phyloP scores from a whole-genome alignment of 352 stramenopile genomes.

The Phytophthora sp. region DNA sequence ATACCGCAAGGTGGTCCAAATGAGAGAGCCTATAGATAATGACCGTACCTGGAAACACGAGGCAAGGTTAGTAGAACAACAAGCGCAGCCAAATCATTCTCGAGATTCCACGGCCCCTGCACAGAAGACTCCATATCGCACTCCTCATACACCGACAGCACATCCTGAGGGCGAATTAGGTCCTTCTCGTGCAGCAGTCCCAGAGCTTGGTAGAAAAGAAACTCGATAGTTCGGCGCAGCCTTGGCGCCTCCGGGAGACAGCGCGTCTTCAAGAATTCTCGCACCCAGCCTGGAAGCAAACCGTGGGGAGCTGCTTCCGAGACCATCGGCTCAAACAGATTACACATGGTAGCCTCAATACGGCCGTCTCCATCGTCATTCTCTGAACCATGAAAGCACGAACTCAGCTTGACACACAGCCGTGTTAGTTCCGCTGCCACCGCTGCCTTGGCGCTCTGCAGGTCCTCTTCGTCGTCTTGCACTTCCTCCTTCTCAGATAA shows the following conservation, averaged over 20 bases:
- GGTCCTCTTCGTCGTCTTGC: slow-evolving; percentile 71
- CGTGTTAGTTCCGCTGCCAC: slow-evolving; percentile 60
- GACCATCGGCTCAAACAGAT: slow-evolving; percentile 39
- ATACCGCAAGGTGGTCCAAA: neutral
- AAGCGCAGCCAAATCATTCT: slow-evolving; percentile 70
- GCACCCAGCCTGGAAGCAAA: slow-evolving; percentile 56
- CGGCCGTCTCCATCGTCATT: slow-evolving; percentile 17
- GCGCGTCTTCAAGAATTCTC: slow-evolving; percentile 51
- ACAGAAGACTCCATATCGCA: slow-evolving; percentile 4
- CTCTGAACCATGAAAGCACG: slow-evolving; percentile 31
- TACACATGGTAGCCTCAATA: slow-evolving; percentile 34
- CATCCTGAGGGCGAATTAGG: slow-evolving; percentile 44
- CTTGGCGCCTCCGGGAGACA: slow-evolving; percentile 41
- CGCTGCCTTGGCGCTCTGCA: slow-evolving; percentile 48
- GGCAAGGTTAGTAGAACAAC: slow-evolving; percentile 70
- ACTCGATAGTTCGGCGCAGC: slow-evolving; percentile 31
- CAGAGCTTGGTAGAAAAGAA: slow-evolving; percentile 56
- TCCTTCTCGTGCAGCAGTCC: slow-evolving; percentile 59
- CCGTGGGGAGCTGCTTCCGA: slow-evolving; percentile 20
- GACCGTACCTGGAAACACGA: slow-evolving; percentile 52
- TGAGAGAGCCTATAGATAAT: neutral
- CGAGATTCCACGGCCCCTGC: slow-evolving; percentile 35
- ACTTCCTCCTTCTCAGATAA: slow-evolving; percentile 70
- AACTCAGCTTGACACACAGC: slow-evolving; percentile 60
- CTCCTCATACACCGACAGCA: slow-evolving; percentile 44